Percentiles rank a stretch among this genome's conserved stretches.
phyloP scores from a whole-genome alignment of 371 early-diverging fungal genomes.

The Mucor lusitanicus region DNA sequence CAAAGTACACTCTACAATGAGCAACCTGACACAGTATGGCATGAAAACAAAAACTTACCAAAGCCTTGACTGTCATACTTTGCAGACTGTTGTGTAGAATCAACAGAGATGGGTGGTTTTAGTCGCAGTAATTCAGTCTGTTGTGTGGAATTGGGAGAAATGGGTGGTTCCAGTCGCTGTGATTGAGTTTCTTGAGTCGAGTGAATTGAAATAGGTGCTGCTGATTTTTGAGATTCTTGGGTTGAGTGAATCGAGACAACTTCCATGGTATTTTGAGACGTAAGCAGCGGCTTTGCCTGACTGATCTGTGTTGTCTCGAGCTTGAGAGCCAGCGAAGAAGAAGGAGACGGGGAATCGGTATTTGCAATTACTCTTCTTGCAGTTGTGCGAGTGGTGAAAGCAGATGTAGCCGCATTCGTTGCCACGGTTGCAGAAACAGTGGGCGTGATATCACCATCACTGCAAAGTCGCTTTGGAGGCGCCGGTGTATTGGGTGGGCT shows the following conservation, averaged over 20 bases:
- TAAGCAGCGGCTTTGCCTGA: too few species aligned
- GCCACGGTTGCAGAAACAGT: not conserved
- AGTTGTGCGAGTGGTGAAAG: not conserved
- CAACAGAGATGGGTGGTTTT: not conserved
- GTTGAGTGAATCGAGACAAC: too few species aligned
- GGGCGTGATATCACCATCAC: not conserved
- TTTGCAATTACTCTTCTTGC: too few species aligned
- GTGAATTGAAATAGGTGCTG: too few species aligned
- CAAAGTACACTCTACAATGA: not conserved
- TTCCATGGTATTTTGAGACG: too few species aligned
- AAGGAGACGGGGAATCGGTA: too few species aligned
- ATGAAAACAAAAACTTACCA: not conserved
- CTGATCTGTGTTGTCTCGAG: too few species aligned
- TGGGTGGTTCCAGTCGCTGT: not conserved
- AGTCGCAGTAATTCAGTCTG: too few species aligned
- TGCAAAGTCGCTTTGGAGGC: not conserved
- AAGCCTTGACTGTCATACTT: slow-evolving; percentile 2
- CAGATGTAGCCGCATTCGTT: not conserved
- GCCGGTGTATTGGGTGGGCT: not conserved
- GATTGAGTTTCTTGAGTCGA: too few species aligned
- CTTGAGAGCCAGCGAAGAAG: too few species aligned
- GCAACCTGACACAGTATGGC: not conserved
- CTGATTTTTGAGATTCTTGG: too few species aligned
- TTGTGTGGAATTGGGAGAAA: not conserved
- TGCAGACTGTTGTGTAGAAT: not conserved